Evolutionary conservation across 768 basidiomycete genomes (phyloP).

Genomic region (Serendipita vermifera): DNA sequence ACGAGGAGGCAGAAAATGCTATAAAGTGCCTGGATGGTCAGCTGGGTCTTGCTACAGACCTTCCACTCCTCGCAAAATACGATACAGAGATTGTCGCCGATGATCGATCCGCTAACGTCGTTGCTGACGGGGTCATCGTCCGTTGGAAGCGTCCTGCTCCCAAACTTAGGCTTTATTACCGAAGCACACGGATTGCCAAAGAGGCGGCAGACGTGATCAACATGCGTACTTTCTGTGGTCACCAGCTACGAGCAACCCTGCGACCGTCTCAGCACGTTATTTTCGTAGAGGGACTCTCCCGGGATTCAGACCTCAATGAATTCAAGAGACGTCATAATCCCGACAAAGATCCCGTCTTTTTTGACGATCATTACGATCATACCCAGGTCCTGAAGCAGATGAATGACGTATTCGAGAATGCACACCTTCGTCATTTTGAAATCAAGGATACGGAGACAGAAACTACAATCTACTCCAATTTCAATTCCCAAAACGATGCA

Average conservation of each 20-base stretch:
- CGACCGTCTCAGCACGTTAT: not conserved
- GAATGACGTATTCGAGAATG: no score
- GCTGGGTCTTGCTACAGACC: no score
- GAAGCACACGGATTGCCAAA: not conserved
- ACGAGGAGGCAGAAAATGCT: no score
- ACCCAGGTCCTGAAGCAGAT: not conserved
- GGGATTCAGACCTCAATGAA: not conserved
- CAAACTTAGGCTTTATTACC: not conserved
- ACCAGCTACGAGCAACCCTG: not conserved
- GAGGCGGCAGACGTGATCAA: not conserved
- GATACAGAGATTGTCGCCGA: not conserved
- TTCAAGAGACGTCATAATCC: not conserved
- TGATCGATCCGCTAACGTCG: not conserved
- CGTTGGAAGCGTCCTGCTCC: not conserved
- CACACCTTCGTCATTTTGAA: no score
- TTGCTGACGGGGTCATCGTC: not conserved
- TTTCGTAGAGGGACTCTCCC: slow-evolving; percentile 1
- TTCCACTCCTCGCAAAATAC: not conserved
- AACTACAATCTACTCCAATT: no score
- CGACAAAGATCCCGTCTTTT: not conserved
- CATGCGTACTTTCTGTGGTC: not conserved
- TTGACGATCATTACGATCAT: slow-evolving; percentile 2
- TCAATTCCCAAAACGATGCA: no score
- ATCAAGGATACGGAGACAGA: no score
- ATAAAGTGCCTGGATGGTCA: no score